Evolutionary conservation across 768 basidiomycete species (phyloP), one percentile per base, ranked within the genome.

Genomic region (Phlegmacium glaucopus): DNA sequence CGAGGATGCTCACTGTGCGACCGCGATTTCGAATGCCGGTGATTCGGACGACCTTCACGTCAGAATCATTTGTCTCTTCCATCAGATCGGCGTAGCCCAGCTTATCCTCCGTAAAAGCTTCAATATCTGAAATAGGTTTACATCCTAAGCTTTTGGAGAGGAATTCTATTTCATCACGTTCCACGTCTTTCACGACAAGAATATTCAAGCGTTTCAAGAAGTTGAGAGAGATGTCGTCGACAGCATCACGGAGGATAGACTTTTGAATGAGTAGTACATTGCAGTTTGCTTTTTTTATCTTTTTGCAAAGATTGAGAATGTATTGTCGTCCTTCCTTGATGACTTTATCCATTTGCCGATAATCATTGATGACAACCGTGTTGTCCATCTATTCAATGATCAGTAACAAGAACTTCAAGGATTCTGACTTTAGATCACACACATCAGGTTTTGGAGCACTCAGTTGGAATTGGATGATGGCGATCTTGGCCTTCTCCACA

Each of bases 311-410:
- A 65, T 94, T 97, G 60, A 99, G 83, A 48, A 99, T 80, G 67
- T 99, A 98, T 68, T 94, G 91, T 39, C 96, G 88, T 48, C 95
- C 95, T 69, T 99, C 96, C 69, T 99, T 98, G 70, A 99, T 87
- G 49, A 98, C 94, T 67, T 97, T 96, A 78, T 98, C 96, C 95
- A 99, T 98, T 66, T 97, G 96, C 13, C 96, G 87, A 72, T 99
- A 99, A 70, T 99, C 95, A 54, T 95, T 98, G 58, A 99, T 97
- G 43, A 98, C 88, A 37, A 99, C 94, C 4, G 95, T 97, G 74
- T 99, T 98, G 69, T 99, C 96, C 95, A 99, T 99, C 94, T 97
- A 34, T 11, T 57, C 15, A 35, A 49, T 56, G 53, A 51, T 62
- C 41, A 29, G 27, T 26, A 52, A 22, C 17, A 29, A 15, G 50